Conservation (phyloP, 129 eudicot genomes). For the Solidago caesia region DNA sequence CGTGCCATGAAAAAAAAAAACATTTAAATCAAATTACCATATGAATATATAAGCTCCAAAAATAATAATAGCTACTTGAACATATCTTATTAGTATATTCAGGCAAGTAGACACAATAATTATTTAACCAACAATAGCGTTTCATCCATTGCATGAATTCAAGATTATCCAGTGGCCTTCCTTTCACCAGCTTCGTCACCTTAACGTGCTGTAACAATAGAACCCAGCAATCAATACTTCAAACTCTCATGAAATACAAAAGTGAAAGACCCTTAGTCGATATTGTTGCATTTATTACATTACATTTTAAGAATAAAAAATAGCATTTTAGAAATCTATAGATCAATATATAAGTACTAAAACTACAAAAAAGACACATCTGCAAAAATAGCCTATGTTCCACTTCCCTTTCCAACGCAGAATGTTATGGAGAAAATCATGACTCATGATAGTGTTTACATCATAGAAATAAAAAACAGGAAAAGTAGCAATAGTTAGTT, state of each 20-base stretch:
- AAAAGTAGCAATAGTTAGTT: constrained; percentile 18
- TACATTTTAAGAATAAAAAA: no score
- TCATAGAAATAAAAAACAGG: not conserved
- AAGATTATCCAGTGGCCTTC: constrained; percentile 85
- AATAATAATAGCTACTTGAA: not conserved
- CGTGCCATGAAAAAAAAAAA: no score
- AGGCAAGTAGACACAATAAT: not conserved
- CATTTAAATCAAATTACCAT: no score
- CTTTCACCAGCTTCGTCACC: constrained; percentile 89
- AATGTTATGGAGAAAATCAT: constrained; percentile 37
- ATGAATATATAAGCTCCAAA: no score
- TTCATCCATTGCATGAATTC: constrained; percentile 99
- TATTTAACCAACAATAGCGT: constrained; percentile 44
- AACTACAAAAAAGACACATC: no score
- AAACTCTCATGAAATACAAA: no score
- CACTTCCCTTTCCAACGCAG: constrained; percentile 96
- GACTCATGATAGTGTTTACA: not conserved
- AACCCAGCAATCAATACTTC: no score
- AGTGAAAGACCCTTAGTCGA: no score
- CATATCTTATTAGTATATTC: not conserved
- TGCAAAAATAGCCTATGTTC: constrained; percentile 21
- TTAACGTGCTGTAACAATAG: constrained; percentile 63
- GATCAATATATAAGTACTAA: no score
- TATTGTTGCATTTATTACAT: no score
- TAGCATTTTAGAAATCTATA: no score